These are phyloP conservation scores for Ambrosiella cleistominuta DNA, from an alignment of 2,329 filamentous ascomycete species.

Conservation along the genomic window DNA sequence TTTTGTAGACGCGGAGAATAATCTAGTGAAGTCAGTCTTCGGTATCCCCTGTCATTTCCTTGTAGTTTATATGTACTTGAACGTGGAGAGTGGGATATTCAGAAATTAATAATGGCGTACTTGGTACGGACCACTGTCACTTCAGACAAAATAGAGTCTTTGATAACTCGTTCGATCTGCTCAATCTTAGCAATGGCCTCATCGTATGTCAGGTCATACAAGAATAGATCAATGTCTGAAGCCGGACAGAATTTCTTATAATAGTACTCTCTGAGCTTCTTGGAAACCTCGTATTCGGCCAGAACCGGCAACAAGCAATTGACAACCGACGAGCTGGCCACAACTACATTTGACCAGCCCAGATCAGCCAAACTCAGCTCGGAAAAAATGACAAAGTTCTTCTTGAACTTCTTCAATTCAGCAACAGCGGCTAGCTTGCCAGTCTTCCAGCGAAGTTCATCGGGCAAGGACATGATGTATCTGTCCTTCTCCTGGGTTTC, in stretches of 20 bases:
- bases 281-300: slow-evolving; percentile 40
- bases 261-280: slow-evolving; percentile 55
- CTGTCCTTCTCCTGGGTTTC: slow-evolving; percentile 43
- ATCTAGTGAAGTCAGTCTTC: slow-evolving; percentile 32
- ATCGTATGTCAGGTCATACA: slow-evolving; percentile 63
- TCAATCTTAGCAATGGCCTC: slow-evolving; percentile 70
- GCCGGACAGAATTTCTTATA: slow-evolving; percentile 67
- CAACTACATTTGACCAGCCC: slow-evolving; percentile 70
- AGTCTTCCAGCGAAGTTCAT: slow-evolving; percentile 41
- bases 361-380: slow-evolving; percentile 60
- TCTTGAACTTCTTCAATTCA: slow-evolving; percentile 51
- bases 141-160: slow-evolving; percentile 38
- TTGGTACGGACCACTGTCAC: slow-evolving; percentile 73
- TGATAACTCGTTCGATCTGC: slow-evolving; percentile 51
- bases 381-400: slow-evolving; percentile 67
- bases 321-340: slow-evolving; percentile 62
- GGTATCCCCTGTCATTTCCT: background rate
- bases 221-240: slow-evolving; percentile 72
- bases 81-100: slow-evolving; percentile 72
- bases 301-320: slow-evolving; percentile 62
- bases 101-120: slow-evolving; percentile 70
- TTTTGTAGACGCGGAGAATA: slow-evolving; percentile 71
- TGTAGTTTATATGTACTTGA: slow-evolving; percentile 26
- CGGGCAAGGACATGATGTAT: slow-evolving; percentile 52
- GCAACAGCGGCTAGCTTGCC: slow-evolving; percentile 51